Percentiles rank a stretch among this genome's conserved stretches.
phyloP scores from a whole-genome alignment of 768 basidiomycete genomes.

The Rhodotorula taiwanensis region DNA sequence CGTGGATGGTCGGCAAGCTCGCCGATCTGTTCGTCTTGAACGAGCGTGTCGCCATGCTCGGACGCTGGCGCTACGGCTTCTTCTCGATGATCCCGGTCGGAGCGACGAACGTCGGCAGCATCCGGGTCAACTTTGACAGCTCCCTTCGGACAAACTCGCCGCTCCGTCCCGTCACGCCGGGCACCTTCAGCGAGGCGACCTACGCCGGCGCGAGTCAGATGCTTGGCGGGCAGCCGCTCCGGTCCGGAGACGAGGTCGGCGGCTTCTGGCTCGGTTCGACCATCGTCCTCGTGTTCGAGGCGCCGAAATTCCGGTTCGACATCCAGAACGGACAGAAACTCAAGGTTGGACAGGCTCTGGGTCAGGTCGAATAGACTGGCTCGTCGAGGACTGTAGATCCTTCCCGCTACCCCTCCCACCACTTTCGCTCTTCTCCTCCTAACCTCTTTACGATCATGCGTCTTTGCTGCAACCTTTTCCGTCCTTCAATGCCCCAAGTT shows the following conservation, averaged over 20 bases:
- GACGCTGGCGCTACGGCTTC: slow-evolving; percentile 90
- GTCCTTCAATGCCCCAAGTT: too few relatives aligned
- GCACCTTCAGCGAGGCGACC: slow-evolving; percentile 76
- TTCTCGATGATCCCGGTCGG: slow-evolving; percentile 97
- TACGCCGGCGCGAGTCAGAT: slow-evolving; percentile 77
- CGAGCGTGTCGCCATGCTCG: slow-evolving; percentile 90
- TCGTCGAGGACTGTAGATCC: background rate
- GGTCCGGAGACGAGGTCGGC: slow-evolving; percentile 89
- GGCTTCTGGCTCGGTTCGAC: slow-evolving; percentile 85
- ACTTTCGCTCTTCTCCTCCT: background rate
- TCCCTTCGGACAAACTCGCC: slow-evolving; percentile 83
- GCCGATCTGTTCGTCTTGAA: slow-evolving; percentile 95
- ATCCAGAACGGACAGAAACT: slow-evolving; percentile 77
- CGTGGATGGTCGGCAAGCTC: slow-evolving; percentile 85
- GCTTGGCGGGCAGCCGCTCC: slow-evolving; percentile 78
- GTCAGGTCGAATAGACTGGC: background rate
- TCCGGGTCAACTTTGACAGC: slow-evolving; percentile 93
- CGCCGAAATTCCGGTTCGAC: slow-evolving; percentile 76
- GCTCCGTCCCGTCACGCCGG: slow-evolving; percentile 54
- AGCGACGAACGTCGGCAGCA: slow-evolving; percentile 94
- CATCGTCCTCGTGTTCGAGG: slow-evolving; percentile 94
- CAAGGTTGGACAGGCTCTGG: slow-evolving; percentile 20
- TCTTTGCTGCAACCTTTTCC: background rate
- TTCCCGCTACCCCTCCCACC: background rate
- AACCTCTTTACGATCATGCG: background rate